These are phyloP conservation scores for Amylostereum areolatum DNA, from an alignment of 1,284 basidiomycete genomes.

Conservation along the genomic window DNA sequence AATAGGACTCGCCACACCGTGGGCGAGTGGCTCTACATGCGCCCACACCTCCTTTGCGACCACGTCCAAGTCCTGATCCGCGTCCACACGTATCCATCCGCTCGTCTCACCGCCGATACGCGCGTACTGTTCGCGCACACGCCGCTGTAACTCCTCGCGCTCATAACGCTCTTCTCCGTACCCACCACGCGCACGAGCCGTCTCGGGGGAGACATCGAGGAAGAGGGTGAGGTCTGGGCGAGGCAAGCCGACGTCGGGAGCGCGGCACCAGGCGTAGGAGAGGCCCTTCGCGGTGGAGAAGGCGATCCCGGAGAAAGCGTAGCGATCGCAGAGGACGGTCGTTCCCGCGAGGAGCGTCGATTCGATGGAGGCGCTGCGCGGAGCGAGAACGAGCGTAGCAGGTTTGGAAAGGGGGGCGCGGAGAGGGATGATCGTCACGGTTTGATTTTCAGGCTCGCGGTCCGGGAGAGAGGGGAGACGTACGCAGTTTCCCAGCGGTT, in stretches of 20 bases:
- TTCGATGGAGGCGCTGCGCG: slow-evolving; percentile 57
- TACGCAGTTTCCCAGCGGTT: slow-evolving; percentile 96
- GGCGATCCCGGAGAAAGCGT: slow-evolving; percentile 95
- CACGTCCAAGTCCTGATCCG: slow-evolving; percentile 47
- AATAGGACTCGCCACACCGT: slow-evolving; percentile 31
- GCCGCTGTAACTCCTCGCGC: slow-evolving; percentile 67
- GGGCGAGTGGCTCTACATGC: slow-evolving; percentile 36
- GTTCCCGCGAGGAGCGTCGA: slow-evolving; percentile 60
- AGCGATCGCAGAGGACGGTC: slow-evolving; percentile 86
- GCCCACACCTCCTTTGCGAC: slow-evolving; percentile 58
- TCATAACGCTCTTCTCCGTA: slow-evolving; percentile 92
- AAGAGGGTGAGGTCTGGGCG: slow-evolving; percentile 87
- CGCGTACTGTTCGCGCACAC: slow-evolving; percentile 62
- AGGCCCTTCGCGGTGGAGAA: slow-evolving; percentile 84
- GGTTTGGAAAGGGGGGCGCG: too few relatives aligned
- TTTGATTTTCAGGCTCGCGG: slow-evolving; percentile 11
- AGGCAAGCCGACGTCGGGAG: slow-evolving; percentile 83
- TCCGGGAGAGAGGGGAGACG: slow-evolving; percentile 22
- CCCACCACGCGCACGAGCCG: slow-evolving; percentile 71
- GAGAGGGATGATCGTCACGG: too few relatives aligned
- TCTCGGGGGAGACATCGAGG: slow-evolving; percentile 75
- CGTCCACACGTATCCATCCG: slow-evolving; percentile 63
- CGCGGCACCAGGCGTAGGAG: slow-evolving; percentile 72
- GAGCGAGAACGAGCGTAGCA: not conserved
- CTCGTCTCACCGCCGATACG: slow-evolving; percentile 49